phyloP scores from a whole-genome alignment of 331 rosid species.

The Rhamnella rubrinervis region DNA sequence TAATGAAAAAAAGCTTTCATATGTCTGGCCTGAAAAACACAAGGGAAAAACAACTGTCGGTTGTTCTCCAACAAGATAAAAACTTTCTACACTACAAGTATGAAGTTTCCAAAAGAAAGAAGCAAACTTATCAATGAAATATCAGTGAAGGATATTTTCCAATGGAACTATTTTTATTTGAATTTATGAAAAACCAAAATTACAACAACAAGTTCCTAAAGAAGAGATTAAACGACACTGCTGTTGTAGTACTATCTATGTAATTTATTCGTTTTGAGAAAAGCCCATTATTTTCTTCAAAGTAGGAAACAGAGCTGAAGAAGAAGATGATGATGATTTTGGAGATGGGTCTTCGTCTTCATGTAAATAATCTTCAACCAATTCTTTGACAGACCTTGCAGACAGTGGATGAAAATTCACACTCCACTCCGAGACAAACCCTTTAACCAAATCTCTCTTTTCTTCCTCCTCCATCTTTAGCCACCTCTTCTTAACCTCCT shows the following conservation, averaged over 20 bases:
- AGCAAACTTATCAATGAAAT: no score
- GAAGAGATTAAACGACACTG: neutral
- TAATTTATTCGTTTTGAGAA: slow-evolving; percentile 17
- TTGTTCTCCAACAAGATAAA: no score
- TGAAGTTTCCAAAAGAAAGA: no score
- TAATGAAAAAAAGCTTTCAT: no score
- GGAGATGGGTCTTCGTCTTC: slow-evolving; percentile 35
- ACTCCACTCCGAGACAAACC: slow-evolving; percentile 62
- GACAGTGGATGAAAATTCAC: slow-evolving; percentile 77
- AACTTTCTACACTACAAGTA: no score
- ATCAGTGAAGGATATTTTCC: no score
- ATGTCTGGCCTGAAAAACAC: no score
- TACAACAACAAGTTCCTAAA: neutral
- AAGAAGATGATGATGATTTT: slow-evolving; percentile 22
- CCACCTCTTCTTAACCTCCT: slow-evolving; percentile 57
- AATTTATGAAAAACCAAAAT: neutral
- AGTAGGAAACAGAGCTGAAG: slow-evolving; percentile 34
- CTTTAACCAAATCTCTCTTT: slow-evolving; percentile 46
- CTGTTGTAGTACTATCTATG: neutral
- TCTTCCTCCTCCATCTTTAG: slow-evolving; percentile 53
- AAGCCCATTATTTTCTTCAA: slow-evolving; percentile 58
- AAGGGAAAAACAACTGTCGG: no score
- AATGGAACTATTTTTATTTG: neutral
- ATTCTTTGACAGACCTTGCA: slow-evolving; percentile 51
- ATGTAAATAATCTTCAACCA: slow-evolving; percentile 66